A percentile compares a stretch with the other conserved stretches of the same genome.
Evolutionary conservation across 345 rosid genomes (phyloP).

Genomic region (Theobroma cacao): DNA sequence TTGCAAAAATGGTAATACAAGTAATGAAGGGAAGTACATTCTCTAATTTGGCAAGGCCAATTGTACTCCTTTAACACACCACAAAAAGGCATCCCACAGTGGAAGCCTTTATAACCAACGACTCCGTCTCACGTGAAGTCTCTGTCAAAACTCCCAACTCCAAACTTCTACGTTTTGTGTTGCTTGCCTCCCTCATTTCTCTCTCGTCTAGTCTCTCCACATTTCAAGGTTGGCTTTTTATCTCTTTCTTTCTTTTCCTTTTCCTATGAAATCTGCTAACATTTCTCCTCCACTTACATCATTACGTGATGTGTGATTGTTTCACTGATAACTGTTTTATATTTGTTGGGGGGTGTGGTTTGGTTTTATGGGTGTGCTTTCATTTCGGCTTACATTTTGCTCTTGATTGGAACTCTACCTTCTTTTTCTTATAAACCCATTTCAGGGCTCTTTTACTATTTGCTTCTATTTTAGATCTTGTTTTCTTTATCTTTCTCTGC

Average conservation of each 20-base stretch:
- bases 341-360: too few relatives aligned
- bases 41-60: not conserved
- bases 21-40: not conserved
- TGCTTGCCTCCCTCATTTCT: too few relatives aligned
- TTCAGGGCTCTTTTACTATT: not conserved
- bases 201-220: not conserved
- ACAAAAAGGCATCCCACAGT: too few relatives aligned
- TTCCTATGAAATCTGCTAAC: not conserved
- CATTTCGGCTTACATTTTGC: constrained; percentile 7
- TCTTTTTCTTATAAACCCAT: constrained; percentile 9
- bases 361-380: constrained; percentile 1
- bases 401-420: constrained; percentile 1
- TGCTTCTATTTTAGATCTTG: not conserved
- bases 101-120: too few relatives aligned
- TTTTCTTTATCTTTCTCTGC: not conserved
- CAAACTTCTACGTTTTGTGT: too few relatives aligned
- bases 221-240: not conserved
- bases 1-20: not conserved
- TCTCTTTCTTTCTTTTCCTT: not conserved
- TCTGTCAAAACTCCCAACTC: too few relatives aligned
- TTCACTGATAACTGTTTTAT: not conserved
- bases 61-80: not conserved
- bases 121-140: too few relatives aligned
- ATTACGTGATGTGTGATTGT: not conserved
- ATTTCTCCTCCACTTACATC: not conserved